Base-by-base conservation (phyloP, 116 monocot genomes). In the Thalassia testudinum region DNA sequence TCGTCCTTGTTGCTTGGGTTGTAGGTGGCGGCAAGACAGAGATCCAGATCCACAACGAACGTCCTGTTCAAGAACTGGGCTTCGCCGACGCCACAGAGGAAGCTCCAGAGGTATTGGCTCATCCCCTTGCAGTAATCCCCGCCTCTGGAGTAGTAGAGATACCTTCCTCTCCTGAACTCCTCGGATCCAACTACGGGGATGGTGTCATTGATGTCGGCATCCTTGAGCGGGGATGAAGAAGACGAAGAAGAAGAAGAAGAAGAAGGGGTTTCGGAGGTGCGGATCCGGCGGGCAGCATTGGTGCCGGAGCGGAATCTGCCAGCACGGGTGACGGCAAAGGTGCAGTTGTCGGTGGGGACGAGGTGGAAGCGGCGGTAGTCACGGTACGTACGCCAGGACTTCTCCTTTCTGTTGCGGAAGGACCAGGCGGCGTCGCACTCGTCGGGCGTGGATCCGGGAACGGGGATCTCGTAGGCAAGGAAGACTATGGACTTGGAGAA, bases 111-210 rank as follows among this genome's bases (percentile, higher is more conserved):
- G 45, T 64, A 86, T 12, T 86, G 85, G 56, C 77, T 86, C 85
- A 86, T 86, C 52, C 80, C 66, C 62, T 92, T 92, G 72, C 92
- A 92, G 51, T 92, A 60, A 62, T 92, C 92, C 8, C 92, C 92
- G 10, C 92, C 92, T 8, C 86, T 67, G 12, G 77, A 74, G 61
- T 92, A 92, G 62, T 92, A 86, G 25, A 92, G 53, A 40, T 92
- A 92, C 54, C 56, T 74, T 24, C 78, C 92, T 48, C 59, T 79
- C 53, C 61, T 64, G 66, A 86, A 86, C 14, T 73, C 68, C 27
- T 86, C 80, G 5, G 71, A 78, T 66, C 68, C 76, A 22, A 92
- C 56, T 1, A 27, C 60, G 0, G 86, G 82, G 42, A 86, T 86
- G 3, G 92, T 82, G 48, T 92, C 92, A 21, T 92, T 92, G 65